phyloP scores from a whole-genome alignment of 2,329 filamentous ascomycete genomes.

The Aspergillus pseudoviridinutans region DNA sequence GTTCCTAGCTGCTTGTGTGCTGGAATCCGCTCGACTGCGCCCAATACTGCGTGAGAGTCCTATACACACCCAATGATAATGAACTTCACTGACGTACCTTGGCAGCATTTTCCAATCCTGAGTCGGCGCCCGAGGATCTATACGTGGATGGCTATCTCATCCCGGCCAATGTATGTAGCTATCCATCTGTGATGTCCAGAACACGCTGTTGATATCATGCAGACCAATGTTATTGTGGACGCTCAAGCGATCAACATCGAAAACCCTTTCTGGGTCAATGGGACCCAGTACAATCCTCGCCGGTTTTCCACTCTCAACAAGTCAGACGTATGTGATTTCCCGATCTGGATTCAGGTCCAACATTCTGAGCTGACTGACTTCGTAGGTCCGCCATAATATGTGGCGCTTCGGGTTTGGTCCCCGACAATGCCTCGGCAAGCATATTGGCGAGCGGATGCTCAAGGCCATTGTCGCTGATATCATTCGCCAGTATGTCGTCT shows the following conservation, averaged over 20 bases:
- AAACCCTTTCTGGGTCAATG: not conserved
- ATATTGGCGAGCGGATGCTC: not conserved
- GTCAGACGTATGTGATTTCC: not conserved
- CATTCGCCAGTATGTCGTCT: not conserved
- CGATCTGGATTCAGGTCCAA: not conserved
- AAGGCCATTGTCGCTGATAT: not conserved
- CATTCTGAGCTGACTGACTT: not conserved
- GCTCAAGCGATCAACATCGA: not conserved
- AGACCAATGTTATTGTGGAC: not conserved
- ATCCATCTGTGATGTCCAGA: too few species aligned
- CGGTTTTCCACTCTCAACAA: not conserved
- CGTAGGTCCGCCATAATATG: not conserved
- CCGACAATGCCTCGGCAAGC: not conserved
- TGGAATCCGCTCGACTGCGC: not conserved
- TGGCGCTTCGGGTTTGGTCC: not conserved
- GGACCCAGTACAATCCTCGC: not conserved
- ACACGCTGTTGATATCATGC: not conserved
- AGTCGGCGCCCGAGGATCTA: not conserved
- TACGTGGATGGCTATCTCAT: not conserved
- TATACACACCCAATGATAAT: not conserved
- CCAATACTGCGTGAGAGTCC: not conserved
- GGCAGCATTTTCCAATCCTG: not conserved
- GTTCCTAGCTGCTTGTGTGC: not conserved
- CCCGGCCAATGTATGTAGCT: not conserved
- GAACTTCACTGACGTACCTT: not conserved